Conservation (phyloP, 2,329 filamentous ascomycete species). For the Arthrobotrys sphaeroides region DNA sequence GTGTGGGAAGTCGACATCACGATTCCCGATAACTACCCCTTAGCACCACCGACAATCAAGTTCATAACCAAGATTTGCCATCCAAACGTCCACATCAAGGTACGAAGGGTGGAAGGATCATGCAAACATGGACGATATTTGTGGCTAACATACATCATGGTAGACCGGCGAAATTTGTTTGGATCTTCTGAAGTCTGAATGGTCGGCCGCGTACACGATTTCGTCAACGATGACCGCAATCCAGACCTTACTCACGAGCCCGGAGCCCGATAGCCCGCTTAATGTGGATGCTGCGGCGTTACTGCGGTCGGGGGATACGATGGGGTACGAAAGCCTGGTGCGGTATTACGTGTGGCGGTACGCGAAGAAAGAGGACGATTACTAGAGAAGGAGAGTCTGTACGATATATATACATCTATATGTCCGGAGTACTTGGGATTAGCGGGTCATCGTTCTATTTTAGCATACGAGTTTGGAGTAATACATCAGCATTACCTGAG, state of each 20-base stretch:
- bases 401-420: neutral
- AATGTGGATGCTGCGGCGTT: constrained; percentile 81
- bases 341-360: constrained; percentile 66
- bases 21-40: constrained; percentile 81
- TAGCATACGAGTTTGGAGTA: neutral
- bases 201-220: constrained; percentile 87
- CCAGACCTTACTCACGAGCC: constrained; percentile 73
- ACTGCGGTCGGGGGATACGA: constrained; percentile 72
- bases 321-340: constrained; percentile 76
- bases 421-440: constrained; percentile 6
- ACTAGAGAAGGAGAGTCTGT: neutral
- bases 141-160: neutral
- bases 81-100: constrained; percentile 76
- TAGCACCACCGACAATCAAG: constrained; percentile 76
- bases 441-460: neutral
- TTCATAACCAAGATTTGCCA: constrained; percentile 89
- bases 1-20: constrained; percentile 83
- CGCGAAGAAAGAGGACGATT: constrained; percentile 25
- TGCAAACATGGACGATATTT: neutral
- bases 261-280: constrained; percentile 77
- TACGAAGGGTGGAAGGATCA: constrained; percentile 29
- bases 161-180: constrained; percentile 90
- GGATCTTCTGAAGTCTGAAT: constrained; percentile 80
- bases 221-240: constrained; percentile 77
- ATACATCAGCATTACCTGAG: neutral